A percentile compares a stretch with the other conserved stretches of the same genome.
These are phyloP conservation scores for Lomentospora prolificans DNA, from an alignment of 2,329 filamentous ascomycete genomes.

Conservation along the genomic window DNA sequence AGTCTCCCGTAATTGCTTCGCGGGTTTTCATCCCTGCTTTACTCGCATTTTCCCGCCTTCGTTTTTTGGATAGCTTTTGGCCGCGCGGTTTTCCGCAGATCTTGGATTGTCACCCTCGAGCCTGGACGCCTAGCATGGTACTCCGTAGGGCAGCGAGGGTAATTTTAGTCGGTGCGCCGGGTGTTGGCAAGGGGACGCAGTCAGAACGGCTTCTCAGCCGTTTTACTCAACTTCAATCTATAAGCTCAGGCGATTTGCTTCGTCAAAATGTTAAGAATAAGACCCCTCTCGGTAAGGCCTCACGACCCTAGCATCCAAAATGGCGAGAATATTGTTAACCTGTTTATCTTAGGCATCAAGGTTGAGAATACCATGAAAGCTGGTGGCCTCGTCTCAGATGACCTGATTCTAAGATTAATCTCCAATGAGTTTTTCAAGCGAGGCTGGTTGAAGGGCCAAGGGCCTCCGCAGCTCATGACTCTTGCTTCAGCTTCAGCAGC, in stretches of 20 bases:
- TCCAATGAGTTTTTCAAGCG: slow-evolving; percentile 76
- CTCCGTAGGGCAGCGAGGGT: slow-evolving; percentile 77
- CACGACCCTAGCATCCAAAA: neutral
- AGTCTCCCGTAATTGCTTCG: no score
- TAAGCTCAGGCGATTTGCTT: slow-evolving; percentile 88
- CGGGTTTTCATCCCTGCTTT: neutral
- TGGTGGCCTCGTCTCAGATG: slow-evolving; percentile 83
- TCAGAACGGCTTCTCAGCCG: slow-evolving; percentile 76
- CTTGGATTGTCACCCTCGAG: neutral
- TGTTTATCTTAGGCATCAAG: slow-evolving; percentile 58
- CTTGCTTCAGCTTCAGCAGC: slow-evolving; percentile 30
- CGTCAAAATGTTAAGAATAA: slow-evolving; percentile 84
- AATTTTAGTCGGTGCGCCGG: slow-evolving; percentile 91
- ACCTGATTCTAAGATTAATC: slow-evolving; percentile 85
- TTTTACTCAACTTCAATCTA: slow-evolving; percentile 80
- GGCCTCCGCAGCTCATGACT: slow-evolving; percentile 39
- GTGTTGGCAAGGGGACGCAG: slow-evolving; percentile 94
- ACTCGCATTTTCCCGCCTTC: neutral
- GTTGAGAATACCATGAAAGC: slow-evolving; percentile 82
- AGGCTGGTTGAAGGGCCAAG: slow-evolving; percentile 62
- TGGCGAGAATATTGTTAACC: neutral
- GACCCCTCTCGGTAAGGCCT: slow-evolving; percentile 65
- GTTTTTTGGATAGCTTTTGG: neutral
- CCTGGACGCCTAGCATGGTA: slow-evolving; percentile 36
- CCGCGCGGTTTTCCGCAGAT: neutral